Evolutionary conservation across 2,329 filamentous ascomycete species (phyloP), one percentile per base, ranked within the genome.

Genomic region (Fusarium sarcochroum): DNA sequence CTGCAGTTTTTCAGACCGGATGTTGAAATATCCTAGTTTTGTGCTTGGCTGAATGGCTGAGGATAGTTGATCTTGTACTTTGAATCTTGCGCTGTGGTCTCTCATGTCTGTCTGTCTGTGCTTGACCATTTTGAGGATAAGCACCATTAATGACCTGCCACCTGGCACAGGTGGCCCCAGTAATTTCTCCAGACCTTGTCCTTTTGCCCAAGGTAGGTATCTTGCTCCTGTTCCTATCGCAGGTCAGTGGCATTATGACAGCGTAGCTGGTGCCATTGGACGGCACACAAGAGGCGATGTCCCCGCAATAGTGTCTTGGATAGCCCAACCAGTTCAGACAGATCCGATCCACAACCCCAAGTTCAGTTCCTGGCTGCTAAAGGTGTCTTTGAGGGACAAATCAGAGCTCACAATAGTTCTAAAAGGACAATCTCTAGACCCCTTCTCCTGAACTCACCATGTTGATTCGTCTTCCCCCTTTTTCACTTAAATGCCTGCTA

Each of bases 121-220:
- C 48, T 59, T 58, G 48, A 46, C 32, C 46, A 17, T 41, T 44
- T 44, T n/a, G 25, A 10, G 23, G 46, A 50, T 53, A 27, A 58
- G 37, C 62, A 61, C 61, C 66, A 66, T 68, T 67, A 58, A 69
- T 66, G 46, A 56, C 53, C 53, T 73, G 70, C 70, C 70, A 73
- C 70, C 56, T 73, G 59, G 66, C 63, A 47, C 7, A 63, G 66
- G 66, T 68, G 61, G 61, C 50, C 63, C 55, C 61, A 57, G 61
- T 59, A 66, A 73, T 64, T 46, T 68, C 68, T 61, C 58, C 32
- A 52, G 44, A 45, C 52, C 52, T 65, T 59, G 60, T 51, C 44
- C 40, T 21, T 30, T 54, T 49, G 23, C 58, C 34, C 42, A 47
- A 58, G 34, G 30, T 46, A 58, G 34, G 30, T 46, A 47, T 42